These are phyloP conservation scores for Pelargonium australe DNA, from an alignment of 441 rosid species.

Conservation along the genomic window DNA sequence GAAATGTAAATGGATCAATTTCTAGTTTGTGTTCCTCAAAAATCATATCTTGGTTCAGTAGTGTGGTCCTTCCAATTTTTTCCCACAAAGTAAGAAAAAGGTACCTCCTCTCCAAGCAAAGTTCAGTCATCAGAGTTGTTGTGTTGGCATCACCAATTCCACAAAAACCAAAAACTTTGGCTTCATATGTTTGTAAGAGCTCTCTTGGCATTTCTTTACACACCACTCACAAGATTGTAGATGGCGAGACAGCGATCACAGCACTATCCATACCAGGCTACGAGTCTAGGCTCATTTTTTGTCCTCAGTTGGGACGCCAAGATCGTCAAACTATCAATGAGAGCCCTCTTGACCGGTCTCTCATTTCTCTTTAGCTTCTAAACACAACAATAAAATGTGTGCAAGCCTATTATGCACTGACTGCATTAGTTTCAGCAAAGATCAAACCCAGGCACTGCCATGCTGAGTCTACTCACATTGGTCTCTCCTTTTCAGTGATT, in stretches of 20 bases:
- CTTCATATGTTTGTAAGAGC: no score
- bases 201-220: background rate
- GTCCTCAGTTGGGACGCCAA: constrained; percentile 16
- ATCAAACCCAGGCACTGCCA: background rate
- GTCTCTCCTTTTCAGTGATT: background rate
- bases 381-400: background rate
- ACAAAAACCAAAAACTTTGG: no score
- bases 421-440: background rate
- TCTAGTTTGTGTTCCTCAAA: constrained; percentile 3
- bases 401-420: background rate
- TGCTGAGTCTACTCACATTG: background rate
- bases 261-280: constrained; percentile 2
- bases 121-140: background rate
- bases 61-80: no score
- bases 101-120: background rate
- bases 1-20: background rate
- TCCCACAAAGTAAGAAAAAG: background rate
- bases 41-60: background rate
- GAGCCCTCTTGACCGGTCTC: constrained; percentile 26
- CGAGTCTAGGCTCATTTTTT: constrained; percentile 9
- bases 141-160: background rate
- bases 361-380: constrained; percentile 13
- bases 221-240: constrained; percentile 15
- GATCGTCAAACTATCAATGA: background rate
- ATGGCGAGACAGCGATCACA: constrained; percentile 12